Conservation (phyloP, 2,329 filamentous ascomycete species). For the Fusarium equiseti region DNA sequence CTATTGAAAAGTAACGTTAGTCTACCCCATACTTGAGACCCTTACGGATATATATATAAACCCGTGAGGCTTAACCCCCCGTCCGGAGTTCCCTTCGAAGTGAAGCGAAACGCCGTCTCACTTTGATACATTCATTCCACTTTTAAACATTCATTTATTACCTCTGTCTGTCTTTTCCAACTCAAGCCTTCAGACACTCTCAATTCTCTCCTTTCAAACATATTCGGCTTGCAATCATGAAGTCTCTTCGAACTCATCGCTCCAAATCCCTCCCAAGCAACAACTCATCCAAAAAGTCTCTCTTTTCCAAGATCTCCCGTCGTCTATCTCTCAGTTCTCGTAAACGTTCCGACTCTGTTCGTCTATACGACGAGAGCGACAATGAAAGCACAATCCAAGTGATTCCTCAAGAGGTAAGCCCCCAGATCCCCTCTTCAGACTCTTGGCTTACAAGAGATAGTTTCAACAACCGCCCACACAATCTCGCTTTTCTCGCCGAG, state of each 20-base stretch:
- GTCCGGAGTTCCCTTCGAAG: not conserved
- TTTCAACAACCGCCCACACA: constrained; percentile 1
- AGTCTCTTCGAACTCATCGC: constrained; percentile 30
- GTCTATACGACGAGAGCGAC: constrained; percentile 30
- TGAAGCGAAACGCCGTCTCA: constrained; percentile 24
- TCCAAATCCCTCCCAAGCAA: constrained; percentile 30
- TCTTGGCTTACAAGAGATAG: constrained; percentile 9
- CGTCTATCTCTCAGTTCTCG: constrained; percentile 30
- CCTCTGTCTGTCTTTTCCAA: not conserved
- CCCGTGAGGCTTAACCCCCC: constrained; percentile 14
- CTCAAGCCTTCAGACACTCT: not conserved
- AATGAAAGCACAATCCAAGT: constrained; percentile 13
- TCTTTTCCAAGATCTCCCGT: constrained; percentile 28
- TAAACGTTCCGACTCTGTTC: constrained; percentile 21
- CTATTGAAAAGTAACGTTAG: not conserved
- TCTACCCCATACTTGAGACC: not conserved
- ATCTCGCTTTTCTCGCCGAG: constrained; percentile 35
- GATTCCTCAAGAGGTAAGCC: constrained; percentile 20
- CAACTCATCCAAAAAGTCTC: constrained; percentile 21
- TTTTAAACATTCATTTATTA: not conserved
- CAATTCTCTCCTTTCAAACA: not conserved
- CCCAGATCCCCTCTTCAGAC: not conserved
- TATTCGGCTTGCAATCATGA: constrained; percentile 10
- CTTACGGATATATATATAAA: constrained; percentile 27
- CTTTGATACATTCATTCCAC: constrained; percentile 22